phyloP scores from a whole-genome alignment of 108 stramenopile species.

The Nannochloropsis gaditana region DNA sequence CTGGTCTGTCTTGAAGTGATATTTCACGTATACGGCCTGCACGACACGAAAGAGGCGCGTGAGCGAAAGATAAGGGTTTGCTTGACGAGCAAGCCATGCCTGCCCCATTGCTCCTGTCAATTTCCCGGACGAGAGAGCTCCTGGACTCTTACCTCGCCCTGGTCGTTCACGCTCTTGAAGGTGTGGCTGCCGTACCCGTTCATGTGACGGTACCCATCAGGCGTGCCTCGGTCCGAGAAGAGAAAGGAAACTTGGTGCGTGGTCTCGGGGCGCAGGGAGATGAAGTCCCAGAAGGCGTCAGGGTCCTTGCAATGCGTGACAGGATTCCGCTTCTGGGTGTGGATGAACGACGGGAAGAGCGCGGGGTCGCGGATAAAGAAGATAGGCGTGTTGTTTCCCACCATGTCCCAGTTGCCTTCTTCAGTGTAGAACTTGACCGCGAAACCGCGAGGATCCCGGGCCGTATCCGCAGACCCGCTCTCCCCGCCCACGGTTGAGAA shows the following conservation, averaged over 20 bases:
- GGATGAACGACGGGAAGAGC: constrained; percentile 65
- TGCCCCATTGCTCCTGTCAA: not conserved
- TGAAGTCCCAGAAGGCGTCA: constrained; percentile 65
- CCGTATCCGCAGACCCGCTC: constrained; percentile 61
- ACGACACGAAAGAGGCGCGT: not conserved
- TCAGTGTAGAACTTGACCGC: constrained; percentile 67
- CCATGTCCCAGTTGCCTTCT: constrained; percentile 66
- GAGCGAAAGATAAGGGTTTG: not conserved
- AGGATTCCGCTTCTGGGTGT: constrained; percentile 68
- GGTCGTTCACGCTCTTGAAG: constrained; percentile 62
- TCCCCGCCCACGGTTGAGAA: constrained; percentile 65
- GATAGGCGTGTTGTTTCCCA: constrained; percentile 68
- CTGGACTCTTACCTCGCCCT: constrained; percentile 34
- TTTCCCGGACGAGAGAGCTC: not conserved
- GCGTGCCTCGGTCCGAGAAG: constrained; percentile 61
- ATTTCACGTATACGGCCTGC: constrained; percentile 60
- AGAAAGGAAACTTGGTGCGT: constrained; percentile 61
- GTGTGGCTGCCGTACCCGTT: constrained; percentile 67
- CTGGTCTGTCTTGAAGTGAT: constrained; percentile 69
- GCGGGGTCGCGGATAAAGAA: constrained; percentile 67
- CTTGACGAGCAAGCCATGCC: not conserved
- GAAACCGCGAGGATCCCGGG: constrained; percentile 63
- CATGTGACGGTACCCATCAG: constrained; percentile 61
- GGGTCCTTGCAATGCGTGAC: constrained; percentile 60
- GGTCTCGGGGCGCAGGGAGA: constrained; percentile 61